Conservation (phyloP, 164 flowering plant genomes). For the Umbilicus rupestris region DNA sequence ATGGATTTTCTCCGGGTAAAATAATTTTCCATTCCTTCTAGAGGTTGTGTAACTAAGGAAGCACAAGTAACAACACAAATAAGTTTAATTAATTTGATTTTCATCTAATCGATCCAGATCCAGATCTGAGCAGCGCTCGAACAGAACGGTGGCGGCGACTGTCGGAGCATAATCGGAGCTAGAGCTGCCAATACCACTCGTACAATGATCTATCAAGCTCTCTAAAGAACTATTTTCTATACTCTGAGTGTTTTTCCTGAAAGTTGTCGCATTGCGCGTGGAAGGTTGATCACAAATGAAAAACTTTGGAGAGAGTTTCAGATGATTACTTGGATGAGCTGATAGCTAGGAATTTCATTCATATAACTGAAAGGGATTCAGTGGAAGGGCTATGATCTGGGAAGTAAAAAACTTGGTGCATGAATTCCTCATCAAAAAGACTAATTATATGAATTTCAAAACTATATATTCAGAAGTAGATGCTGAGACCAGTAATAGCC, state of each 20-base stretch:
- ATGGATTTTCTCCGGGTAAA: no score
- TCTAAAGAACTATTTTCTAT: conserved; percentile 5
- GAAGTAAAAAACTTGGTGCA: conserved; percentile 20
- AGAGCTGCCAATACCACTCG: no score
- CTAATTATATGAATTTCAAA: conserved; percentile 15
- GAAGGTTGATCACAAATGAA: conserved; percentile 8
- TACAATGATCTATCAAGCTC: not conserved
- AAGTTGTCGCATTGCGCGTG: conserved; percentile 2
- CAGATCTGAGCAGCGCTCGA: no score
- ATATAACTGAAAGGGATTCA: not conserved
- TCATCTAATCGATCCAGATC: no score
- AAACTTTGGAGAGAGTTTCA: conserved; percentile 18
- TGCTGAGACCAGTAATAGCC: not conserved
- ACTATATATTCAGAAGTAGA: not conserved
- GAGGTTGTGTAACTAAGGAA: no score
- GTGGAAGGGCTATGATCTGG: conserved; percentile 11
- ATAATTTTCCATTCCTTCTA: no score
- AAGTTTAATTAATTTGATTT: no score
- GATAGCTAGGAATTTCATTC: not conserved
- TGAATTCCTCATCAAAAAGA: conserved; percentile 14
- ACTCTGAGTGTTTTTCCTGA: conserved; percentile 7
- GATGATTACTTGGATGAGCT: conserved; percentile 15
- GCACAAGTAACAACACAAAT: no score
- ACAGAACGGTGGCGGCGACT: no score
- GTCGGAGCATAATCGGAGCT: no score